Evolutionary conservation across 2,329 filamentous ascomycete species (phyloP).

Genomic region (Trichoderma koningiopsis): DNA sequence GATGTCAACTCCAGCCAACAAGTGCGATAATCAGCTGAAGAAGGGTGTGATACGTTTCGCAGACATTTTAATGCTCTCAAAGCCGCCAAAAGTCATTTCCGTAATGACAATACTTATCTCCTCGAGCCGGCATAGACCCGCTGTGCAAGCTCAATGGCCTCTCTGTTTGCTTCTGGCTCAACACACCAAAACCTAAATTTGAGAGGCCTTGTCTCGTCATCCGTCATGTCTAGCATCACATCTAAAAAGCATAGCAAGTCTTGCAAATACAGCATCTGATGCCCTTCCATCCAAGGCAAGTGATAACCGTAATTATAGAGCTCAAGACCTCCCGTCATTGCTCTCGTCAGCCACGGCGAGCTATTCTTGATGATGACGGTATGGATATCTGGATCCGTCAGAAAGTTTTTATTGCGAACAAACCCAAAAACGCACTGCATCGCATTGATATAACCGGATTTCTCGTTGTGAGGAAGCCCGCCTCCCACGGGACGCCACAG

Average conservation of each 20-base stretch:
- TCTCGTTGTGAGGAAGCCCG: not conserved
- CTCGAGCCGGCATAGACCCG: not conserved
- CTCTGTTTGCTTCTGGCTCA: not conserved
- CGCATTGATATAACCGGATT: not conserved
- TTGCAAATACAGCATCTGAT: not conserved
- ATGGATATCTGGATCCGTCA: not conserved
- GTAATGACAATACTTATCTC: not conserved
- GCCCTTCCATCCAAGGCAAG: not conserved
- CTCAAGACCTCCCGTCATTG: not conserved
- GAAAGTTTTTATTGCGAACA: not conserved
- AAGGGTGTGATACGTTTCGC: not conserved
- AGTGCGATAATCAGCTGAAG: not conserved
- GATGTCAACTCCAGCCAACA: not conserved
- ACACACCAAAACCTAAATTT: not conserved
- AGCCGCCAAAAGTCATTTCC: not conserved
- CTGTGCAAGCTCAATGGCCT: not conserved
- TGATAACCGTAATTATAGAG: not conserved
- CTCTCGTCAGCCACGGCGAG: not conserved
- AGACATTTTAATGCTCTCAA: not conserved
- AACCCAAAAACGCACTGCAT: not conserved
- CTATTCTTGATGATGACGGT: not conserved
- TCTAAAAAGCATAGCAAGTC: accelerated
- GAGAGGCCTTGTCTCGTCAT: not conserved
- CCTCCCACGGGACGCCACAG: not conserved
- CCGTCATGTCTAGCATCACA: not conserved